Percentiles rank a stretch among this genome's conserved stretches.
phyloP scores from a whole-genome alignment of 805 yeast species.

The Zygosaccharomyces kombuchaensis region DNA sequence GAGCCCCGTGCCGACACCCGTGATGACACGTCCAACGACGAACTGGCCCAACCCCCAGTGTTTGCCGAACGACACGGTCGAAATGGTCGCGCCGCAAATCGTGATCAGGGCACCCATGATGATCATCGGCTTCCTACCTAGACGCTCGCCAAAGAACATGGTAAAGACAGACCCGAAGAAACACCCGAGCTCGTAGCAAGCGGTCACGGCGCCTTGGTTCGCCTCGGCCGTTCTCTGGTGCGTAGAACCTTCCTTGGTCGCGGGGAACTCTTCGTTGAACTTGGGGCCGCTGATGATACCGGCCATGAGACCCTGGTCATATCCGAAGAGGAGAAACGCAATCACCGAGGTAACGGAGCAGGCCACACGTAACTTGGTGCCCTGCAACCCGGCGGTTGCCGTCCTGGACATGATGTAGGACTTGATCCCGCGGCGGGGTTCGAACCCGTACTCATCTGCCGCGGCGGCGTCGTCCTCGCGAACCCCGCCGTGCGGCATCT shows the following conservation, averaged over 20 bases:
- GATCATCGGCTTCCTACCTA: conserved; percentile 65
- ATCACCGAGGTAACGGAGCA: conserved; percentile 55
- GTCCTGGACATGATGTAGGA: conserved; percentile 35
- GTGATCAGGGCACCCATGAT: conserved; percentile 53
- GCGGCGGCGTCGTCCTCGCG: not conserved
- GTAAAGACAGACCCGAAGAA: conserved; percentile 67
- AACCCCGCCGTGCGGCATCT: not conserved
- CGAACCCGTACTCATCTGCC: not conserved
- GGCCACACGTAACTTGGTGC: conserved; percentile 45
- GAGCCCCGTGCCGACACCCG: conserved; percentile 76
- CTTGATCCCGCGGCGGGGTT: conserved; percentile 5
- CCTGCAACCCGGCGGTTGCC: conserved; percentile 54
- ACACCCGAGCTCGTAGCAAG: conserved; percentile 71
- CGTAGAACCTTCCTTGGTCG: conserved; percentile 34
- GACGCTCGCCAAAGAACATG: conserved; percentile 53
- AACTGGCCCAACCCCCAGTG: conserved; percentile 64
- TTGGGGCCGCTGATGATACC: conserved; percentile 57
- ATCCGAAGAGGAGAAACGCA: conserved; percentile 69
- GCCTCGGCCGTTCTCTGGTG: conserved; percentile 48
- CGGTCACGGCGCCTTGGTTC: conserved; percentile 64
- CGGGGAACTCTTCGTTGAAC: conserved; percentile 61
- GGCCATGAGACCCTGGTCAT: conserved; percentile 77
- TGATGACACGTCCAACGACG: conserved; percentile 60
- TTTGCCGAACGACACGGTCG: conserved; percentile 49
- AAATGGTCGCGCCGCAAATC: conserved; percentile 56